phyloP scores from a whole-genome alignment of 139 green algal species.

The Tetratostichococcus sp. region DNA sequence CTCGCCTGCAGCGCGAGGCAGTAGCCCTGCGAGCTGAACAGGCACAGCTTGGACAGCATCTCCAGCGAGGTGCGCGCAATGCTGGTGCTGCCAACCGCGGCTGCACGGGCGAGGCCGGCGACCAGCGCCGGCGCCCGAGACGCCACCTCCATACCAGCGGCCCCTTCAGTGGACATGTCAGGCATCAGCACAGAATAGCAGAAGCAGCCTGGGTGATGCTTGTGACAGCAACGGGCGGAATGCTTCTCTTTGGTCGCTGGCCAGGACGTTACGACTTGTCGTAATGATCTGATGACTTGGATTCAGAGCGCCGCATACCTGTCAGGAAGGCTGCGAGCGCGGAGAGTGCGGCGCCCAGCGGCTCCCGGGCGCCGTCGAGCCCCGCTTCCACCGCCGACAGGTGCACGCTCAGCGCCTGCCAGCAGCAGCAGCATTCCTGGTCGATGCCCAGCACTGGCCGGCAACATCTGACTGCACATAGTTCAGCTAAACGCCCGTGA shows the following conservation, averaged over 20 bases:
- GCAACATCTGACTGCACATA: too few species aligned
- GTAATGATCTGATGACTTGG: too few species aligned
- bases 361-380: conserved; percentile 10
- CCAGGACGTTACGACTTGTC: too few species aligned
- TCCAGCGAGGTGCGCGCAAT: conserved; percentile 11
- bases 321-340: background rate
- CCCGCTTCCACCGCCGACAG: conserved; percentile 18
- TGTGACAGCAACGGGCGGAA: too few species aligned
- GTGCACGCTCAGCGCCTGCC: conserved; percentile 33
- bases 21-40: conserved; percentile 28
- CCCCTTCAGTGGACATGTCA: conserved; percentile 4
- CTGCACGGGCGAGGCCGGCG: background rate
- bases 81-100: too few species aligned
- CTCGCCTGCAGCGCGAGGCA: conserved; percentile 9
- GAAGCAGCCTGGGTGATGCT: too few species aligned
- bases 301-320: background rate
- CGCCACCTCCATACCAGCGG: conserved; percentile 20
- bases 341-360: conserved; percentile 20
- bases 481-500: too few species aligned
- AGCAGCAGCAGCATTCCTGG: too few species aligned
- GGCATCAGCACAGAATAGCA: too few species aligned
- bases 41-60: conserved; percentile 31
- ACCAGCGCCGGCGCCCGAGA: background rate
- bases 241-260: too few species aligned
- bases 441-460: too few species aligned